Evolutionary conservation across 2,329 filamentous ascomycete genomes (phyloP).

Genomic region (Fusarium robinianum): DNA sequence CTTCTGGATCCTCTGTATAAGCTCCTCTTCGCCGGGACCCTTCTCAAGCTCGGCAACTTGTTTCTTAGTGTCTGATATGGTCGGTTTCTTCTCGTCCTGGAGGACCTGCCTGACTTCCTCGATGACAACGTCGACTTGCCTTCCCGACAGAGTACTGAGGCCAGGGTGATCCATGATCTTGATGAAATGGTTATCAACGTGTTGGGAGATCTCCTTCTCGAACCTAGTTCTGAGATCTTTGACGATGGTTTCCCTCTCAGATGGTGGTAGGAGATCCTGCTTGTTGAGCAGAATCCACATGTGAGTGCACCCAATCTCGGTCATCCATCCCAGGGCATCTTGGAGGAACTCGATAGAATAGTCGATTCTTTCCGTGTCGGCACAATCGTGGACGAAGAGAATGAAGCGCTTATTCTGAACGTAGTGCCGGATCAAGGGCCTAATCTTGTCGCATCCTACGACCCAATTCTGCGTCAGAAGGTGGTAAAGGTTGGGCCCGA

Average conservation of each 20-base stretch:
- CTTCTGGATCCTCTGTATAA: constrained; percentile 10
- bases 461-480: not conserved
- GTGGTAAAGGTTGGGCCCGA: fast-evolving
- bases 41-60: constrained; percentile 15
- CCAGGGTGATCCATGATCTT: constrained; percentile 33
- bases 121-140: constrained; percentile 17
- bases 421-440: constrained; percentile 36
- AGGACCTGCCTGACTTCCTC: constrained; percentile 27
- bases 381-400: constrained; percentile 39
- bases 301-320: constrained; percentile 24
- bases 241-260: constrained; percentile 22
- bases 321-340: constrained; percentile 25
- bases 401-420: constrained; percentile 33
- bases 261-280: constrained; percentile 35
- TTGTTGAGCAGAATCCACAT: constrained; percentile 42
- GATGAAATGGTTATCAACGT: constrained; percentile 10
- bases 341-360: constrained; percentile 37
- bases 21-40: constrained; percentile 20
- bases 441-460: constrained; percentile 37
- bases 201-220: constrained; percentile 22
- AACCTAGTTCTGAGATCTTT: constrained; percentile 8
- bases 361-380: constrained; percentile 30
- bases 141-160: constrained; percentile 23
- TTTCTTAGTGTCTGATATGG: not conserved
- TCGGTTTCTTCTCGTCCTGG: constrained; percentile 1